A percentile compares a stretch with the other conserved stretches of the same genome.
phyloP scores from a whole-genome alignment of 2,329 filamentous ascomycete species.

The Penicillium sp. region DNA sequence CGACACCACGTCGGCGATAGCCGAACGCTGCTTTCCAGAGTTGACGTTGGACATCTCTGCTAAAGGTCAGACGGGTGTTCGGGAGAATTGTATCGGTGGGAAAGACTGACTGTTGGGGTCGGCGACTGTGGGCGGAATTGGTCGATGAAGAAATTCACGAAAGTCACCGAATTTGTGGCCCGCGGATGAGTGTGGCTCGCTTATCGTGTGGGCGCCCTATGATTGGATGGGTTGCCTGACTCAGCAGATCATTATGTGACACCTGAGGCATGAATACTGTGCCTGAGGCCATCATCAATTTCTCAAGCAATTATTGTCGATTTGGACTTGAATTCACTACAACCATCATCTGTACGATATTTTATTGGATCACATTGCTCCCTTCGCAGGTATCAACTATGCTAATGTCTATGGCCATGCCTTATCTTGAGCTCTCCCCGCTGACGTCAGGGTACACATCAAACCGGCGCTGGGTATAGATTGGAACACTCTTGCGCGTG shows the following conservation, averaged over 20 bases:
- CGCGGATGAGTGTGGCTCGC: conserved; percentile 40
- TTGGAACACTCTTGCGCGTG: conserved; percentile 77
- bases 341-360: not conserved
- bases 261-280: not conserved
- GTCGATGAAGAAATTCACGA: conserved; percentile 32
- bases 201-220: conserved; percentile 25
- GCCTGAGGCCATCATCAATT: not conserved
- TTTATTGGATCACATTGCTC: not conserved
- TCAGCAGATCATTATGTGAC: conserved; percentile 2
- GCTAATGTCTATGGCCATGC: not conserved
- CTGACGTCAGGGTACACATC: conserved; percentile 94
- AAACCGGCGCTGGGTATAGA: conserved; percentile 81
- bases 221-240: conserved; percentile 24
- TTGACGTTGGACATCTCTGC: conserved; percentile 65
- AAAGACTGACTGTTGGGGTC: conserved; percentile 37
- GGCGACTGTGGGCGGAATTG: conserved; percentile 39
- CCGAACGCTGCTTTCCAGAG: conserved; percentile 80
- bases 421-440: conserved; percentile 40
- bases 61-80: conserved; percentile 12
- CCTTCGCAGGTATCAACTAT: not conserved
- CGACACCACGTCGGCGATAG: conserved; percentile 97
- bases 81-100: not conserved
- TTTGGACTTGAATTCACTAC: not conserved
- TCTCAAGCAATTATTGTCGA: not conserved
- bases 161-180: conserved; percentile 24